Conservation (phyloP, 345 rosid genomes). For the Eucalyptus microcorys region DNA sequence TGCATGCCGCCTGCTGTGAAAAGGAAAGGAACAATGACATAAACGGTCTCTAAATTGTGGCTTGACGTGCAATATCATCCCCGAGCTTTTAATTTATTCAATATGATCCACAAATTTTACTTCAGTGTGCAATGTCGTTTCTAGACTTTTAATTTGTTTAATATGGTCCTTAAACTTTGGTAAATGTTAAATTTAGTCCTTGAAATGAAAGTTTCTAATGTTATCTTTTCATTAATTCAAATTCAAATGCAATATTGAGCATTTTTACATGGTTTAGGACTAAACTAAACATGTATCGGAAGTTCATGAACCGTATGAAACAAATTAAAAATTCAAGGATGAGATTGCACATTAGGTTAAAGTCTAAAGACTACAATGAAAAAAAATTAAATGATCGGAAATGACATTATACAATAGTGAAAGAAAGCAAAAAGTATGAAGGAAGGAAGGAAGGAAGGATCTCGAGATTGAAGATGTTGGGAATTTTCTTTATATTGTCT, state of each 20-base stretch:
- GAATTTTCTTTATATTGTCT: too few species aligned
- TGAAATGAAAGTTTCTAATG: not conserved
- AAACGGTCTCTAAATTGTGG: not conserved
- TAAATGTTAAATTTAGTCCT: too few species aligned
- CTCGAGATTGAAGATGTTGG: too few species aligned
- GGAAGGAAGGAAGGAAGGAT: too few species aligned
- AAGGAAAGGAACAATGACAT: not conserved
- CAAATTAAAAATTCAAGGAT: not conserved
- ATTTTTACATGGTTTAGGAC: not conserved
- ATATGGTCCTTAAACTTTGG: not conserved
- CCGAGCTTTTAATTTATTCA: rapidly evolving
- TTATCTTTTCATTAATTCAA: too few species aligned
- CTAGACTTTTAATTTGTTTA: too few species aligned
- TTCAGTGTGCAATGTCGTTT: too few species aligned
- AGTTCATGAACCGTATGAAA: not conserved
- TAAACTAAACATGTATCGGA: not conserved
- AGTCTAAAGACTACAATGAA: too few species aligned
- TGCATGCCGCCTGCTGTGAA: not conserved
- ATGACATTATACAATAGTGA: too few species aligned
- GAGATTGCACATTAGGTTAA: rapidly evolving
- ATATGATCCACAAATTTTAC: not conserved
- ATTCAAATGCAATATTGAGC: not conserved
- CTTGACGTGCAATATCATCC: rapidly evolving
- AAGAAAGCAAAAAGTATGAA: too few species aligned
- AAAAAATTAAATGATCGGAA: too few species aligned